Percentiles rank a stretch among this genome's conserved stretches.
These are phyloP conservation scores for Nicotiana tomentosiformis DNA, from an alignment of 257 asterid species.

Conservation along the genomic window DNA sequence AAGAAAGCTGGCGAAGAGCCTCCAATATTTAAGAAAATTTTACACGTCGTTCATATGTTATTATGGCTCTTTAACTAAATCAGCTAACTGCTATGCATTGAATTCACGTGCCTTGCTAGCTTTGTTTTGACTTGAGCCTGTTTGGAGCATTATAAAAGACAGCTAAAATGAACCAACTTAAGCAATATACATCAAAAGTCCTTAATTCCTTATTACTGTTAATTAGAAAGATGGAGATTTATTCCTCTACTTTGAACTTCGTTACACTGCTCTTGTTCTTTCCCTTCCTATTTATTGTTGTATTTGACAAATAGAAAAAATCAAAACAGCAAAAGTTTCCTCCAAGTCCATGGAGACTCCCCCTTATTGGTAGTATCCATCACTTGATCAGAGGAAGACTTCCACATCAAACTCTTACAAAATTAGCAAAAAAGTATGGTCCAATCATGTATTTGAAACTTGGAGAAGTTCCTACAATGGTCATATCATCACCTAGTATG, in stretches of 20 bases:
- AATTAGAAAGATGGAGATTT: too few relatives aligned
- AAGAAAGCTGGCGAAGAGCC: too few relatives aligned
- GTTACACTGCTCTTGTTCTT: background rate
- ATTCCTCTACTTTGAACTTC: too few relatives aligned
- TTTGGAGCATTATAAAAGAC: background rate
- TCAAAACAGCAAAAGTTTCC: background rate
- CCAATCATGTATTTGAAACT: background rate
- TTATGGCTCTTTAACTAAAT: background rate
- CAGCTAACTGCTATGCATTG: too few relatives aligned
- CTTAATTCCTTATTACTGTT: too few relatives aligned
- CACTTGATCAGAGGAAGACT: background rate
- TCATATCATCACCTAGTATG: background rate
- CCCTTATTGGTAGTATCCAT: background rate
- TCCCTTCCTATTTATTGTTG: background rate
- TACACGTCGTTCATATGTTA: too few relatives aligned
- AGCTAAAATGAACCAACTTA: background rate
- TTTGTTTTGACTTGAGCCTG: too few relatives aligned
- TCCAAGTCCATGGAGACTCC: background rate
- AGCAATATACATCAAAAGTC: too few relatives aligned
- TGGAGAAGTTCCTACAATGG: background rate
- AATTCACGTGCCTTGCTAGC: too few relatives aligned
- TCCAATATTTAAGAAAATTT: too few relatives aligned
- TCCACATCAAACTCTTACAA: slow-evolving; percentile 8
- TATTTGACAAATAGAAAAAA: background rate
- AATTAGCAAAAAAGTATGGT: background rate